Percentiles rank a stretch among this genome's conserved stretches.
phyloP scores from a whole-genome alignment of 495 filamentous ascomycete species.

The Bryoglossum gracile region DNA sequence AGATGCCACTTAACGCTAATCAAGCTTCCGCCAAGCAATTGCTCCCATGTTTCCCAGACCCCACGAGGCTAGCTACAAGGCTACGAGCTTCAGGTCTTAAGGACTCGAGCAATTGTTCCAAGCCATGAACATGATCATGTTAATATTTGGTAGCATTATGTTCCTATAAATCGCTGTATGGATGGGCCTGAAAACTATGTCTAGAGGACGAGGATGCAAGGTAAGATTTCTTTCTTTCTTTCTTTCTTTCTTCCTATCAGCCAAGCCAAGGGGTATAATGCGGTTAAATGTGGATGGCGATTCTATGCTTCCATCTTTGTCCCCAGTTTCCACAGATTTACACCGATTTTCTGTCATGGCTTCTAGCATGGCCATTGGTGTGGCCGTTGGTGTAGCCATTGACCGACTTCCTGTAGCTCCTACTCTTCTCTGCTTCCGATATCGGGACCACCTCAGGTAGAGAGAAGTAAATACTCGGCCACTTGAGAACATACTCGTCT shows the following conservation, averaged over 20 bases:
- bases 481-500: slow-evolving; percentile 38
- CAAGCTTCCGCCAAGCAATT: background rate
- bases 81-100: background rate
- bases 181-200: too few relatives aligned
- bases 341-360: slow-evolving; percentile 9
- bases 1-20: background rate
- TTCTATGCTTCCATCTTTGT: too few relatives aligned
- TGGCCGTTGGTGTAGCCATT: slow-evolving; percentile 6
- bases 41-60: background rate
- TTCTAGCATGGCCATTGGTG: background rate
- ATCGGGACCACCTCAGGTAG: slow-evolving; percentile 28
- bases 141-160: background rate
- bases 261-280: background rate
- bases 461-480: slow-evolving; percentile 32
- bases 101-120: background rate
- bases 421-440: background rate
- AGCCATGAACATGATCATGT: background rate
- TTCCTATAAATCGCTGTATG: too few relatives aligned
- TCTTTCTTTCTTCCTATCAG: background rate
- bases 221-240: too few relatives aligned
- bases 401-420: background rate
- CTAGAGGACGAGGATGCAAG: too few relatives aligned
- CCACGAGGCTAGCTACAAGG: background rate
- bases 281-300: too few relatives aligned
- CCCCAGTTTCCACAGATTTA: background rate